Percentiles rank a stretch among this genome's conserved stretches.
Evolutionary conservation across 257 asterid genomes (phyloP).

Genomic region (Solanum chiquidenum): DNA sequence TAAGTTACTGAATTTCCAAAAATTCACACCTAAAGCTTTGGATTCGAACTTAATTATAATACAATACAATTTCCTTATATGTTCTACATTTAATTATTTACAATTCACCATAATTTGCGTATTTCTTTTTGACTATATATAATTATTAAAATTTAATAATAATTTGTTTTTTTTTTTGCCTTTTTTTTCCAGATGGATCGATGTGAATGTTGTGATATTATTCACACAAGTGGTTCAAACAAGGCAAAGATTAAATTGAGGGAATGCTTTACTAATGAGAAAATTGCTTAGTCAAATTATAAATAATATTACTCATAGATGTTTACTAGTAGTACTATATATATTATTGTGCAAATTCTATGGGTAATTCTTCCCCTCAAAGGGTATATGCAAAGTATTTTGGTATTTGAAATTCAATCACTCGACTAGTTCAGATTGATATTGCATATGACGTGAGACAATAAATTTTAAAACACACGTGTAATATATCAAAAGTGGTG

Average conservation of each 20-base stretch:
- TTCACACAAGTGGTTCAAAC: neutral
- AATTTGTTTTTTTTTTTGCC: neutral
- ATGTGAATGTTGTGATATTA: constrained; percentile 48
- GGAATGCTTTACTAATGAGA: constrained; percentile 37
- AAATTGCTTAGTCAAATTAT: constrained; percentile 22
- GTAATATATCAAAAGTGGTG: too few species aligned
- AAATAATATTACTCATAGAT: neutral
- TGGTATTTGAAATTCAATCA: neutral
- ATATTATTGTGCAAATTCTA: neutral
- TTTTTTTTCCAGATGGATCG: constrained; percentile 23
- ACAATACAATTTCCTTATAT: neutral
- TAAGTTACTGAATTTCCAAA: too few species aligned
- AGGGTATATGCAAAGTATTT: neutral
- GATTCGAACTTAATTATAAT: too few species aligned
- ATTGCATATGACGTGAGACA: too few species aligned
- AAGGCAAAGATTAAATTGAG: constrained; percentile 29
- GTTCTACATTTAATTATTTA: neutral
- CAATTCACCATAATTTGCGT: neutral
- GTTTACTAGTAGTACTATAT: neutral
- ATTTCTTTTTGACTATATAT: neutral
- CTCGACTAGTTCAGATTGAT: neutral
- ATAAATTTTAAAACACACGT: too few species aligned
- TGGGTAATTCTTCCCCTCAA: neutral
- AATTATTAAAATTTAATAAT: neutral
- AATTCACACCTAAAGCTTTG: too few species aligned